Base-by-base conservation (phyloP, 1,284 basidiomycete genomes). In the Mycena citricolor region DNA sequence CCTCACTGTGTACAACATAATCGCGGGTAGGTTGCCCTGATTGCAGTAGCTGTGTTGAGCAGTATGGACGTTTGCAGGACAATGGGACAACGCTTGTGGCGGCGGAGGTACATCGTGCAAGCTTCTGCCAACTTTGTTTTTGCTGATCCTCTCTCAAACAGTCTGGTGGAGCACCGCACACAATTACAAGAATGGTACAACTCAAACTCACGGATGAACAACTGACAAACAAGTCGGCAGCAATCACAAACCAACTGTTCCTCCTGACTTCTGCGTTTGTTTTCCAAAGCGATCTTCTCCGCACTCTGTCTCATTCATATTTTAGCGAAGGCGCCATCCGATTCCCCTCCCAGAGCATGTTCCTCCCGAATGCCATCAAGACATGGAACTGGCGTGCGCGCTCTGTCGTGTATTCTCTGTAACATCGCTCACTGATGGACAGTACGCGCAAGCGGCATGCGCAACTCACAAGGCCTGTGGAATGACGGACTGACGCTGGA, bases 121-220 rank as follows among this genome's bases (percentile, higher is more conserved):
- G 34, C 16, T 32, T 35, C 17, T 40, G 42, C 8, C 7, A 11
- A 35, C 13, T 34, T 23, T 20, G 32, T 37, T n/a, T 41, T 34
- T 24, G 31, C 30, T 16, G 40, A 23, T 40, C 17, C 13, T 17
- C 24, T 24, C 13, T 2, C 24, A n/a, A n/a, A n/a, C n/a, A 77
- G 76, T 79, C 12, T 79, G 77, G 76, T 79, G 77, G 77, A 71
- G 69, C 11, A 68, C 66, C 7, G 74, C 64, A 16, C 71, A 73
- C 52, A 71, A 65, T 0, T 79, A 79, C 64, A 79, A 79, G 61
- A 78, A 79, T 45, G 31, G 47, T 41, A 17, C 30, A 32, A 16
- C n/a, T n/a, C n/a, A n/a, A 4, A 4, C 11, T 14, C 23, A 36
- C 11, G 22, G 16, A 31, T 17, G 19, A 11, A 2, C 19, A 17